Percentiles rank a stretch among this genome's conserved stretches.
These are phyloP conservation scores for Ganoderma sinense DNA, from an alignment of 1,284 basidiomycete species.

Conservation along the genomic window DNA sequence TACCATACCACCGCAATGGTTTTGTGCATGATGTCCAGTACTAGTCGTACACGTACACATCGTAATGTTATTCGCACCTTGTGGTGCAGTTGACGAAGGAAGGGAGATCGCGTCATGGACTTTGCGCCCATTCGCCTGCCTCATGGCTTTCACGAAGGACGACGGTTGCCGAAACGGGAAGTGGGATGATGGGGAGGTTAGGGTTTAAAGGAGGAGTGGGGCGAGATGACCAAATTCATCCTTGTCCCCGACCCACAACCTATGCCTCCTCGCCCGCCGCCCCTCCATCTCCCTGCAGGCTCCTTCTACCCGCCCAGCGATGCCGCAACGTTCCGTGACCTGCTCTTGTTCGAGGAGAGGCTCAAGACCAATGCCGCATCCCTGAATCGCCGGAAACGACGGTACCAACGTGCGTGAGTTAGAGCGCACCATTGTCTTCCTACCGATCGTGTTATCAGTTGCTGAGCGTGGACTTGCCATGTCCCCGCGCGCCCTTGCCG, in stretches of 20 bases:
- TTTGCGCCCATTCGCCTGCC: neutral
- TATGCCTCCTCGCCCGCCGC: slow-evolving; percentile 27
- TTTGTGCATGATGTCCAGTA: slow-evolving; percentile 12
- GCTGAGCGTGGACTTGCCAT: slow-evolving; percentile 9
- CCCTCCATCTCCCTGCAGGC: slow-evolving; percentile 20
- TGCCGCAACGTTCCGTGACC: slow-evolving; percentile 83
- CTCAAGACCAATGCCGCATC: slow-evolving; percentile 92
- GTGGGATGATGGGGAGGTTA: neutral
- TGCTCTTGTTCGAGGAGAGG: slow-evolving; percentile 95
- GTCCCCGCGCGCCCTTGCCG: neutral
- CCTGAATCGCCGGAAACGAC: slow-evolving; percentile 81
- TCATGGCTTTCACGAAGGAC: neutral
- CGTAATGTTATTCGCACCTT: slow-evolving; percentile 13
- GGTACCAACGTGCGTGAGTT: slow-evolving; percentile 83
- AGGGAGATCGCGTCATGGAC: neutral
- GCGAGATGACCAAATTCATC: neutral
- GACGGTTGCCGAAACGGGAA: slow-evolving; percentile 1
- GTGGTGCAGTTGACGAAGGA: neutral
- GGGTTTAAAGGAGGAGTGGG: neutral
- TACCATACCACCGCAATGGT: slow-evolving; percentile 14
- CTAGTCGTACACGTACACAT: slow-evolving; percentile 2
- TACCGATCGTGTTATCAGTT: slow-evolving; percentile 15
- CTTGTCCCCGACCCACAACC: slow-evolving; percentile 13
- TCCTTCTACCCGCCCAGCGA: slow-evolving; percentile 71
- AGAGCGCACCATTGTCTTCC: slow-evolving; percentile 6